Conservation (phyloP, 345 rosid genomes). For the Ailanthus altissimus region DNA sequence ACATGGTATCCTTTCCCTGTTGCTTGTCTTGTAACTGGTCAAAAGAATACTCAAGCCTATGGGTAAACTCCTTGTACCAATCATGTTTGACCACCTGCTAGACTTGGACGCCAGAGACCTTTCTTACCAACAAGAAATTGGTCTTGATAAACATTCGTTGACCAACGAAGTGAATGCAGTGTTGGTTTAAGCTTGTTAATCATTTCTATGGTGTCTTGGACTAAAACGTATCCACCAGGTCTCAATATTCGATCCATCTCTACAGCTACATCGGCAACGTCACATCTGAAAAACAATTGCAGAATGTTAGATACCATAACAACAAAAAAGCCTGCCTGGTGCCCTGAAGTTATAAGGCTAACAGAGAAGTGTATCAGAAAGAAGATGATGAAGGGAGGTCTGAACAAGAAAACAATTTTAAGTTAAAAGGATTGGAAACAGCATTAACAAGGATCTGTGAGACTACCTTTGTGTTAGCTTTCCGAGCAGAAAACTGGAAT, state of each 20-base stretch:
- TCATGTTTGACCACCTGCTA: constrained; percentile 25
- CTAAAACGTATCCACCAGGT: constrained; percentile 74
- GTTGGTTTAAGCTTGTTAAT: constrained; percentile 54
- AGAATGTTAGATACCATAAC: not conserved
- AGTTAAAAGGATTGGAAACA: not conserved
- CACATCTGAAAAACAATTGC: constrained; percentile 54
- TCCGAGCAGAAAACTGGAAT: constrained; percentile 68
- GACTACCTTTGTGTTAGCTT: constrained; percentile 51
- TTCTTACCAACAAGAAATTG: constrained; percentile 73
- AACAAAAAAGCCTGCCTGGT: not conserved
- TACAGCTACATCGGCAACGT: constrained; percentile 47
- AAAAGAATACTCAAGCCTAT: not conserved
- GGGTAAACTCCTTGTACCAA: not conserved
- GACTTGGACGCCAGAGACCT: constrained; percentile 87
- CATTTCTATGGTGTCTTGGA: constrained; percentile 67
- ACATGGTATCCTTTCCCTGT: not conserved
- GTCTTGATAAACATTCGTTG: constrained; percentile 51
- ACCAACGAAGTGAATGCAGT: constrained; percentile 68
- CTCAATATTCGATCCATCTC: constrained; percentile 85
- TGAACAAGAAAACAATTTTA: not conserved
- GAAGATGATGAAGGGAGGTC: not conserved
- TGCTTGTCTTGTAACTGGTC: not conserved
- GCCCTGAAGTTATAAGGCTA: not conserved
- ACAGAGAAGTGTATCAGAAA: not conserved
- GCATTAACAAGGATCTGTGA: not conserved